Evolutionary conservation across 108 stramenopile genomes (phyloP).

Genomic region (Nitzschia sp.): DNA sequence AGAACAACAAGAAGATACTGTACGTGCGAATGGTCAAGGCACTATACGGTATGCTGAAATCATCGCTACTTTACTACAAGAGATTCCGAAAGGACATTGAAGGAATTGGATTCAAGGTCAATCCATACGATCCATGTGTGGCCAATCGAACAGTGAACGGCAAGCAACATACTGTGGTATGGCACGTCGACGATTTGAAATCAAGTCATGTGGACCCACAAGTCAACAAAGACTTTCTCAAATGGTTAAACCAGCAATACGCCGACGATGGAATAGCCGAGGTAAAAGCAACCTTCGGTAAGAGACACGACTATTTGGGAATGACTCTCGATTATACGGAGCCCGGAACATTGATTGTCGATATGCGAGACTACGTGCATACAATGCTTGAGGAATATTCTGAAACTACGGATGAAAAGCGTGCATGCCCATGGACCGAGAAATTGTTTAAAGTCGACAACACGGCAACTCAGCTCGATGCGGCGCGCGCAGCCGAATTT

Average conservation of each 20-base stretch:
- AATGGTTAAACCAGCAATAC: slow-evolving; percentile 13
- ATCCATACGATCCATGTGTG: slow-evolving; percentile 64
- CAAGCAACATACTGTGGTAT: slow-evolving; percentile 40
- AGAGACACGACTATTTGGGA: slow-evolving; percentile 46
- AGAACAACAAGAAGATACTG: slow-evolving; percentile 28
- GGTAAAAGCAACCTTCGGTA: slow-evolving; percentile 12
- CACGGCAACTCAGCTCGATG: not conserved
- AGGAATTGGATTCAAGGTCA: slow-evolving; percentile 45
- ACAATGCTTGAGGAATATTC: slow-evolving; percentile 30
- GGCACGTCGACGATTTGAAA: slow-evolving; percentile 62
- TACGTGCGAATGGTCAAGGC: slow-evolving; percentile 50
- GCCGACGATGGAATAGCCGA: slow-evolving; percentile 5
- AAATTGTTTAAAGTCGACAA: slow-evolving; percentile 32
- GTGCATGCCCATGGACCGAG: slow-evolving; percentile 25
- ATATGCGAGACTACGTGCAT: too few relatives aligned
- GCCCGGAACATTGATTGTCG: too few relatives aligned
- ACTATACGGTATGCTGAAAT: slow-evolving; percentile 40
- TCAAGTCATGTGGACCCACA: slow-evolving; percentile 32
- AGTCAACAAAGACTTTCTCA: slow-evolving; percentile 17
- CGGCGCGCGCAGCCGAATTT: slow-evolving; percentile 13
- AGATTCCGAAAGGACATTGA: slow-evolving; percentile 16
- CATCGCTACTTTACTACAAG: slow-evolving; percentile 42
- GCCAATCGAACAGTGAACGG: slow-evolving; percentile 42
- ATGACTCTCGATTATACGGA: too few relatives aligned
- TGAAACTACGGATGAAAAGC: slow-evolving; percentile 5